Base-by-base conservation (phyloP, 2,329 filamentous ascomycete genomes). In the Cordyceps sp. region DNA sequence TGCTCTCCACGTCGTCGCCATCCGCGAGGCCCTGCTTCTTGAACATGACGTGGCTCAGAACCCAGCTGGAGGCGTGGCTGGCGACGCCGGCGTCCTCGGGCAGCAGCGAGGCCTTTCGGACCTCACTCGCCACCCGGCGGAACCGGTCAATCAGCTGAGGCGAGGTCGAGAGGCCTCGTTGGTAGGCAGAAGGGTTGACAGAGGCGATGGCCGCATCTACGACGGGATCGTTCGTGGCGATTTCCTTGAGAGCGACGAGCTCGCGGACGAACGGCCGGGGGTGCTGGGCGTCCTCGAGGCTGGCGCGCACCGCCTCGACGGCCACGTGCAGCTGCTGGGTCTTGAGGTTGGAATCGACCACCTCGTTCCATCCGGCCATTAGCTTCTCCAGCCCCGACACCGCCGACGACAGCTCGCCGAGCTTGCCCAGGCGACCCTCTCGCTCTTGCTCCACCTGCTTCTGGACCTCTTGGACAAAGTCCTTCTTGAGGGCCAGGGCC, bases 281-380 rank as follows among this genome's bases (percentile, higher is more conserved):
- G 44, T 76, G 68, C 10, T 48, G 44, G 10, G 77, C 68, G 41
- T 78, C 78, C 49, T 85, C 78, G 16, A 96, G 70, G 31, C 78
- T 83, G 36, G 82, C 75, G 42, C 83, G 79, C 32, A 96, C 85
- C 25, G 88, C 84, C 52, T 98, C 90, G 20, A 96, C 80, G 15
- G 90, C 90, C 23, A 98, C 84, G 50, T 94, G 84, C 19, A 98
- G 75, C 59, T 96, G 86, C 57, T 98, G 90, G 1, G 90, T 94
- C 56, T 82, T 79, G 39, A 96, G 71, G 58, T 90, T 96, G 37
- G 72, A 66, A 51, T 96, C 85, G 16, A 98, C 74, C 24, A 96
- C 83, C 26, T 76, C 73, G 57, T 88, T 92, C 85, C 85, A 96
- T 42, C 84, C 78, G 2, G 73, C 71, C 2, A 86, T 92, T 33